These are phyloP conservation scores for Sporormia fimetaria DNA, from an alignment of 495 filamentous ascomycete species.

Conservation along the genomic window DNA sequence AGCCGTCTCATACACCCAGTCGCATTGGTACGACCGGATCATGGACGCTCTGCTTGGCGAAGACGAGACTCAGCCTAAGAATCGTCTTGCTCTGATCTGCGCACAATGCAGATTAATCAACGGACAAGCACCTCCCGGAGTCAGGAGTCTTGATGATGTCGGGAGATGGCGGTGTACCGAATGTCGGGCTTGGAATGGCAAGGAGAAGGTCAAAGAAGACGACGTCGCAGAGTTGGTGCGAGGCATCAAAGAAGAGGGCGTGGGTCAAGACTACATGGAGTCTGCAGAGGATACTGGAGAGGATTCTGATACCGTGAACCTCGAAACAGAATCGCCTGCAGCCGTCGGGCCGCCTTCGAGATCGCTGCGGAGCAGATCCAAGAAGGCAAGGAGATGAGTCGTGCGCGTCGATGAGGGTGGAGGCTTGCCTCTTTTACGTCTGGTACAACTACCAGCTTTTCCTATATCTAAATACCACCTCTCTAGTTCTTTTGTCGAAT, in stretches of 20 bases:
- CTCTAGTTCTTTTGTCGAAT: too few relatives aligned
- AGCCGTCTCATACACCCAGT: constrained; percentile 38
- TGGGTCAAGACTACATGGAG: too few relatives aligned
- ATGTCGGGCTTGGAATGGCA: constrained; percentile 77
- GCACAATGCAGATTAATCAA: constrained; percentile 76
- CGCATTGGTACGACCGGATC: constrained; percentile 88
- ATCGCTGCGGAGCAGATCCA: too few relatives aligned
- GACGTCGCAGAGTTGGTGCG: constrained; percentile 13
- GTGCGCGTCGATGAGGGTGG: too few relatives aligned
- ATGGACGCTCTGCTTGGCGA: constrained; percentile 87
- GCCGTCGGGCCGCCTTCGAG: too few relatives aligned
- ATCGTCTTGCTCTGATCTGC: constrained; percentile 85
- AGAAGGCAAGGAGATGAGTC: too few relatives aligned
- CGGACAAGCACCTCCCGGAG: constrained; percentile 86
- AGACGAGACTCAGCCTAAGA: constrained; percentile 85
- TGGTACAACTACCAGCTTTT: too few relatives aligned
- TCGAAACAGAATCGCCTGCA: too few relatives aligned
- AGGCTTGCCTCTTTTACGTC: too few relatives aligned
- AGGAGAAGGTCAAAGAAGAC: constrained; percentile 41
- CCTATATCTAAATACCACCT: too few relatives aligned
- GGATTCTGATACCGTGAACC: too few relatives aligned
- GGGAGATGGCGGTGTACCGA: constrained; percentile 82
- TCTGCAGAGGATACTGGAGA: too few relatives aligned
- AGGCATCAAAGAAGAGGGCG: neutral
- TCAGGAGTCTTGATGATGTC: constrained; percentile 62